Evolutionary conservation across 2,329 filamentous ascomycete species (phyloP), one percentile per base, ranked within the genome.

Genomic region (Nakataea oryzae): DNA sequence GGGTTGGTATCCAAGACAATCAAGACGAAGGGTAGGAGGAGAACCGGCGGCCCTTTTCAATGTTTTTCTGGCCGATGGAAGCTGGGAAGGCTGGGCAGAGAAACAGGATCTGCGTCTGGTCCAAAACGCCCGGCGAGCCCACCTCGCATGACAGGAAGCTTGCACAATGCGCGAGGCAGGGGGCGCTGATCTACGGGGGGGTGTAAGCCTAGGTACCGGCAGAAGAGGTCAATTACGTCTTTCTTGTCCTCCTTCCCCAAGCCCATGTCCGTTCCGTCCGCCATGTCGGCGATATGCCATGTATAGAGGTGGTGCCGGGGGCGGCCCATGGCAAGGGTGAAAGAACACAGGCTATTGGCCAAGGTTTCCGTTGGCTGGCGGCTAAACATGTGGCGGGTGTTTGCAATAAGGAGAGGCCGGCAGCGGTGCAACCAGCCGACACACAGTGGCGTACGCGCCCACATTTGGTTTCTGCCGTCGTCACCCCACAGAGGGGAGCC

Each of bases 1-100:
- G 67, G 54, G 66, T 63, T 64, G 67, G 54, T 65, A 64, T 64
- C 59, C 56, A 30, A 41, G 60, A 62, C 28, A 59, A 30, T 50
- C 14, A 50, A 24, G 41, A 50, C 41, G 21, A n/a, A 47, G 34
- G 41, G 41, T 17, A 50, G 41, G 12, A 50, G 41, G 24, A 21
- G 54, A 57, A 34, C 27, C 17, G 26, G 47, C 28, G 26, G 47
- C 56, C 61, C 28, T 62, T 62, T 59, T 59, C 34, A 55, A 62
- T 59, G 32, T 50, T 62, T 58, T 32, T 41, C 54, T n/a, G 41
- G 7, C 7, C 41, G 21, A n/a, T 9, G 41, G 7, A 24, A 50
- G 41, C 3, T 50, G 41, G 41, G 41, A 50, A n/a, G 41, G 17
- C 41, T 50, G 41, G 30, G 30, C n/a, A 50, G 21, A 50, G 41